Percentiles rank a stretch among this genome's conserved stretches.
These are phyloP conservation scores for Pichia rugopelliculosa DNA, from an alignment of 805 yeast species.

Conservation along the genomic window DNA sequence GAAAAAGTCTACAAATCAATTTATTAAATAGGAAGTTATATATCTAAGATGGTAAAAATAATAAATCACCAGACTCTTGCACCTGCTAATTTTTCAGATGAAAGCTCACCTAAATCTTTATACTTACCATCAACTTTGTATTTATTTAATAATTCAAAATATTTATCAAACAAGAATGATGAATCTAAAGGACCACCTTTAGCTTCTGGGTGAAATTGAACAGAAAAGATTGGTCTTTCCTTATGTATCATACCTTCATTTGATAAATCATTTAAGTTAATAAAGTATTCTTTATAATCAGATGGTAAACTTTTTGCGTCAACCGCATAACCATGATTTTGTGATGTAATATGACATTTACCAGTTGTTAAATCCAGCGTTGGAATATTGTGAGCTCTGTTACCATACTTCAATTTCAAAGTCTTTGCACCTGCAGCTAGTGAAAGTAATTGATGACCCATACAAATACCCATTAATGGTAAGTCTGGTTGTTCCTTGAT, in stretches of 20 bases:
- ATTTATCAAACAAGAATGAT: constrained; percentile 83
- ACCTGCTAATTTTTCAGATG: constrained; percentile 11
- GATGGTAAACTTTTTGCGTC: constrained; percentile 68
- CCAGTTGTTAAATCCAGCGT: constrained; percentile 86
- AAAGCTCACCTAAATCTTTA: constrained; percentile 11
- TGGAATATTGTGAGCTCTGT: constrained; percentile 98
- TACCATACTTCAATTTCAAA: constrained; percentile 90
- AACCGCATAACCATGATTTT: constrained; percentile 98
- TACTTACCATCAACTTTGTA: constrained; percentile 38
- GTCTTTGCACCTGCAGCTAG: constrained; percentile 94
- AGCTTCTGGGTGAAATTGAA: constrained; percentile 99
- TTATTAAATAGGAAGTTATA: not conserved
- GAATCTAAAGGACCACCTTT: constrained; percentile 98
- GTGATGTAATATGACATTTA: constrained; percentile 95
- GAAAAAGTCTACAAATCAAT: not conserved
- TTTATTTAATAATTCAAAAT: constrained; percentile 58
- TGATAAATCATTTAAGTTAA: constrained; percentile 89
- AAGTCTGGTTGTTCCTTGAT: constrained; percentile 56
- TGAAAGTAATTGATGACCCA: constrained; percentile 95
- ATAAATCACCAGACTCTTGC: constrained; percentile 12
- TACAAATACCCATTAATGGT: constrained; percentile 95
- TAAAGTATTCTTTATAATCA: constrained; percentile 81
- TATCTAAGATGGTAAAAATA: not conserved
- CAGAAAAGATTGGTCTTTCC: constrained; percentile 83
- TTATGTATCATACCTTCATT: constrained; percentile 97